Conservation (phyloP, 2,329 filamentous ascomycete genomes). For the Proliferodiscus dingleyae region DNA sequence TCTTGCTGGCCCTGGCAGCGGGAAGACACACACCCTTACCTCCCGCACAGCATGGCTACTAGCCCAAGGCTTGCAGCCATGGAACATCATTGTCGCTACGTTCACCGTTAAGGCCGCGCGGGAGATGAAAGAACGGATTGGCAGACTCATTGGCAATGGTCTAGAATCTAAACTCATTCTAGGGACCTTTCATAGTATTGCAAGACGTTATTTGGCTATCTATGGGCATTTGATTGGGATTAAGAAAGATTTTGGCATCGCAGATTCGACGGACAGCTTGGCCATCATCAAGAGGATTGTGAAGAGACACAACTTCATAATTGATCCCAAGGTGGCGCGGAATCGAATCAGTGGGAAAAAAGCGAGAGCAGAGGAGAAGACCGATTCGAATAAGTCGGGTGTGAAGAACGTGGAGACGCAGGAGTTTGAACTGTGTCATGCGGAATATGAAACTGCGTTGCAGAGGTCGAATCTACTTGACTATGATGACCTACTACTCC, state of each 20-base stretch:
- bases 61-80: constrained; percentile 66
- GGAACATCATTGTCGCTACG: constrained; percentile 90
- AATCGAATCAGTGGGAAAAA: constrained; percentile 71
- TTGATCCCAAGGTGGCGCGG: constrained; percentile 68
- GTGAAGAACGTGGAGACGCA: constrained; percentile 45
- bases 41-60: constrained; percentile 88
- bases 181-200: constrained; percentile 93
- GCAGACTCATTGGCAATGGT: constrained; percentile 71
- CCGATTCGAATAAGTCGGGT: constrained; percentile 25
- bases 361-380: constrained; percentile 45
- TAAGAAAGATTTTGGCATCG: constrained; percentile 80
- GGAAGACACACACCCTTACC: constrained; percentile 94
- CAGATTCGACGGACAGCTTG: constrained; percentile 74
- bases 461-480: constrained; percentile 77
- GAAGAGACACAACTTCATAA: constrained; percentile 62
- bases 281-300: constrained; percentile 78
- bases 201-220: constrained; percentile 73
- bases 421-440: constrained; percentile 66
- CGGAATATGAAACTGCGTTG: constrained; percentile 74
- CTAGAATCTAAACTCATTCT: constrained; percentile 73
- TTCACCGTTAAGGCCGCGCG: constrained; percentile 93
- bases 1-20: constrained; percentile 63
- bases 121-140: constrained; percentile 89
- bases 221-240: constrained; percentile 85
- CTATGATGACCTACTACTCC: constrained; percentile 86